These are phyloP conservation scores for Dichomitus squalens DNA, from an alignment of 1,284 basidiomycete genomes.

Conservation along the genomic window DNA sequence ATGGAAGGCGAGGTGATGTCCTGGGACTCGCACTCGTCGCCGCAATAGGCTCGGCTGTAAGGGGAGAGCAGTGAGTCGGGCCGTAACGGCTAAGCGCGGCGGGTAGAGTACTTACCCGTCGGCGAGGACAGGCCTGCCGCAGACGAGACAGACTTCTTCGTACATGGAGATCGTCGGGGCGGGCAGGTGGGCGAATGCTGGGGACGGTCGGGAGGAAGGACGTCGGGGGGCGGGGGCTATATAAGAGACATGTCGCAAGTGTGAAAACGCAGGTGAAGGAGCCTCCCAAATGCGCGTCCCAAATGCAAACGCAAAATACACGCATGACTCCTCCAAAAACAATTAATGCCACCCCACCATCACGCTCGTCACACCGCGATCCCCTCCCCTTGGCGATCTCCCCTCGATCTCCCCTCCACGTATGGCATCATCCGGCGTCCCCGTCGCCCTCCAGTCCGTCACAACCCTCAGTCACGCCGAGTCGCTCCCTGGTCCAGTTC, in stretches of 20 bases:
- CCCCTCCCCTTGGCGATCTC: slow-evolving; percentile 19
- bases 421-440: slow-evolving; percentile 12
- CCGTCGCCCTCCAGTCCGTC: slow-evolving; percentile 2
- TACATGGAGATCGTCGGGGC: slow-evolving; percentile 50
- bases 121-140: slow-evolving; percentile 60
- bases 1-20: slow-evolving; percentile 69
- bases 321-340: slow-evolving; percentile 19
- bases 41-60: slow-evolving; percentile 71
- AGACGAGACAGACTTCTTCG: slow-evolving; percentile 73
- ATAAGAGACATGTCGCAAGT: slow-evolving; percentile 21
- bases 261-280: slow-evolving; percentile 24
- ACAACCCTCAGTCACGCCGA: too few species aligned
- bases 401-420: slow-evolving; percentile 13
- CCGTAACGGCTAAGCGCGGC: slow-evolving; percentile 6
- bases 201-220: slow-evolving; percentile 4
- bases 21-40: slow-evolving; percentile 63
- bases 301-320: slow-evolving; percentile 15
- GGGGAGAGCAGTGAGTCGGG: slow-evolving; percentile 23
- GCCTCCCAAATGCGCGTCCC: slow-evolving; percentile 1
- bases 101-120: slow-evolving; percentile 53
- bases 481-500: slow-evolving; percentile 1
- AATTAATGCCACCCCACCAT: slow-evolving; percentile 19
- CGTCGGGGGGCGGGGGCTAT: slow-evolving; percentile 21
- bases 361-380: slow-evolving; percentile 19
- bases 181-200: not conserved